phyloP scores from a whole-genome alignment of 441 rosid genomes.

The Erodium texanum region DNA sequence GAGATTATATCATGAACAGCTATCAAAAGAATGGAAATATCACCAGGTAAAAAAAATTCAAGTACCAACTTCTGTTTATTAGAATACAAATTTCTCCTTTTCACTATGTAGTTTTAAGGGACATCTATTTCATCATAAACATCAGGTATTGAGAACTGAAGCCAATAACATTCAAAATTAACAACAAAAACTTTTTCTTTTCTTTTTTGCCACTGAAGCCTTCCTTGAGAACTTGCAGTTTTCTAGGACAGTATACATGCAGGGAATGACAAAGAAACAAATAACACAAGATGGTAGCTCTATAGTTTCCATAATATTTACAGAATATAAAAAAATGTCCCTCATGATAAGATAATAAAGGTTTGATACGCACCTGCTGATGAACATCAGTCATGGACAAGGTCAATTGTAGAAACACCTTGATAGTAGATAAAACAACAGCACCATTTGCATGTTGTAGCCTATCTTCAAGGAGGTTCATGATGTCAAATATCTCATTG shows the following conservation, averaged over 20 bases:
- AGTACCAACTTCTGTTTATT: not conserved
- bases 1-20: constrained; percentile 2
- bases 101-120: not conserved
- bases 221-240: not conserved
- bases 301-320: constrained; percentile 8
- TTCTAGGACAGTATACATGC: constrained; percentile 6
- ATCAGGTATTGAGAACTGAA: not conserved
- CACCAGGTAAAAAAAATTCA: not conserved
- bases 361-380: constrained; percentile 56
- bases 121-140: not conserved
- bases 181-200: not conserved
- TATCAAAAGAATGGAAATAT: constrained; percentile 8
- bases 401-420: constrained; percentile 78
- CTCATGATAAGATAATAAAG: constrained; percentile 8
- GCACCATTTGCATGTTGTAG: constrained; percentile 99
- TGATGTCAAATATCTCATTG: constrained; percentile 90
- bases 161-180: not conserved
- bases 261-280: not conserved
- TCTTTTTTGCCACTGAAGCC: not conserved
- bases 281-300: constrained; percentile 1
- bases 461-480: constrained; percentile 98
- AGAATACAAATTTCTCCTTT: not conserved
- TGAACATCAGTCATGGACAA: constrained; percentile 94
- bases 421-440: constrained; percentile 83
- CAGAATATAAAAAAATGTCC: not conserved